phyloP scores from a whole-genome alignment of 1,139 yeast genomes.

The Debaryomycetaceae sp. region DNA sequence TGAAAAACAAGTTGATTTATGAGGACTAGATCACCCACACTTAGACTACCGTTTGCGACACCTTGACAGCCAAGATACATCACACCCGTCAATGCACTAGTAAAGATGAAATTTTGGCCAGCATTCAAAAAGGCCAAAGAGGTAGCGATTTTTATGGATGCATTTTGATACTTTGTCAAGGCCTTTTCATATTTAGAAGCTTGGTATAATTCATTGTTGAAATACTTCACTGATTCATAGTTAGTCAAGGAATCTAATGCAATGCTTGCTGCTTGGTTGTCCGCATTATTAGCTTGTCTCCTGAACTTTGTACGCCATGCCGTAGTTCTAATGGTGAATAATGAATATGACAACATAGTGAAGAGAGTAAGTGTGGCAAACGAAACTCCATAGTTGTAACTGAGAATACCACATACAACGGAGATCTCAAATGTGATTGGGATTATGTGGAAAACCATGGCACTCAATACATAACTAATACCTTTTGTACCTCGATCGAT shows the following conservation, averaged over 20 bases:
- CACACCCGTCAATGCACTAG: constrained; percentile 90
- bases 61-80: constrained; percentile 99
- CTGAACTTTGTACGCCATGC: constrained; percentile 96
- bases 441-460: constrained; percentile 94
- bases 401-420: constrained; percentile 88
- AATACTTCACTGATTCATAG: constrained; percentile 91
- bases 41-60: constrained; percentile 72
- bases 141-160: constrained; percentile 86
- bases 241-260: constrained; percentile 93
- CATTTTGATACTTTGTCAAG: constrained; percentile 68
- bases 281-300: constrained; percentile 89
- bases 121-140: constrained; percentile 86
- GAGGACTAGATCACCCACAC: constrained; percentile 95
- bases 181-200: constrained; percentile 79
- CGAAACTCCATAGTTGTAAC: constrained; percentile 84
- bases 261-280: constrained; percentile 88
- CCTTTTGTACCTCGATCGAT: constrained; percentile 98
- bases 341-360: constrained; percentile 84
- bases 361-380: constrained; percentile 87
- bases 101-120: constrained; percentile 90
- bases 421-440: constrained; percentile 91
- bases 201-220: constrained; percentile 83
- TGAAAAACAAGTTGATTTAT: constrained; percentile 96
- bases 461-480: constrained; percentile 84
- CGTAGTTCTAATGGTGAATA: constrained; percentile 87